Base-by-base conservation (phyloP, 2,329 filamentous ascomycete species). In the Nothomitra cinnamomea region DNA sequence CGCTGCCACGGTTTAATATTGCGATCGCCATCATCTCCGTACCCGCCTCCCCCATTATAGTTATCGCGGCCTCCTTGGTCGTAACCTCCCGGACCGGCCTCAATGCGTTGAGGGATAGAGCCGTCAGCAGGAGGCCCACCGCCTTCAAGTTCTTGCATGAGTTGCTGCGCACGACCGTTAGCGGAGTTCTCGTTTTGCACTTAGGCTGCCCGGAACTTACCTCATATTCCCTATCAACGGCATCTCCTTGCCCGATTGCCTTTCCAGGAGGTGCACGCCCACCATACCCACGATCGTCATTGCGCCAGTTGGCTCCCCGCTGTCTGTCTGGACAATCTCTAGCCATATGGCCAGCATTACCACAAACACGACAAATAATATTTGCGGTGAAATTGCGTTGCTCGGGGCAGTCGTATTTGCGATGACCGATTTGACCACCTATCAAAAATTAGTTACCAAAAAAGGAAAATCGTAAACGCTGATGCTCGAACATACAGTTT, bases 331-430 rank as follows among this genome's bases (percentile, higher is more conserved):
- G 88, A 78, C 92, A 98, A 71, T 98, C 92, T 61, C 90, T 83
- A 60, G 89, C 92, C 88, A 98, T 95, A 63, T 98, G 92, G 19
- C 92, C 92, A 59, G 92, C 89, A 66, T 96, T 95, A 61, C 92
- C 92, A 72, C 92, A 98, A 62, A 95, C 85, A 63, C 90, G 89
- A 71, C 92, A 98, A 65, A 98, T 96, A 67, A 98, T 96, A 70
- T 88, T 96, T 62, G 92, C 89, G n/a, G 92, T 98, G 71, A 85
- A 96, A 71, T 98, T 98, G 66, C 89, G 87, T 68, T 92, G 87
- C 71, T 98, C 87, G 13, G 92, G 92, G 62, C 92, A 98, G 66
- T 98, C 92, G 67, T 95, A 96, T 71, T 98, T 98, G 70, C 92
- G 84, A 69, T 98, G 92, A 57, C 92, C 92, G 59, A 98, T 98